A percentile compares a stretch with the other conserved stretches of the same genome.
Evolutionary conservation across 352 stramenopile genomes (phyloP).

Genomic region (Phytopythium chamaehyphon): DNA sequence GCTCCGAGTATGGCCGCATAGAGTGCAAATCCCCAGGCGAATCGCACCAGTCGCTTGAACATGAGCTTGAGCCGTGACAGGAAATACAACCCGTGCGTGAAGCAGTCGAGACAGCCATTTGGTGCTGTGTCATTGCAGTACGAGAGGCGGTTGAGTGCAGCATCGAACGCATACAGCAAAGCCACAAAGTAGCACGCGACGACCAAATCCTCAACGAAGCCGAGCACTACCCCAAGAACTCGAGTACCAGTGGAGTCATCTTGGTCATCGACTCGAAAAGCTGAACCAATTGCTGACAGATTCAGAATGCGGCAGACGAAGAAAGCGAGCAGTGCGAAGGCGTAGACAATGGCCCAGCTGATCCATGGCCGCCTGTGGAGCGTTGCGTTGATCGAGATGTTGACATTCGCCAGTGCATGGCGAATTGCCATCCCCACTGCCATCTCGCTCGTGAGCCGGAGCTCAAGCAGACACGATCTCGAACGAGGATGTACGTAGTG

Average conservation of each 20-base stretch:
- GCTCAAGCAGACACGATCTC: neutral
- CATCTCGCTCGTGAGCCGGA: neutral
- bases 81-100: conserved; percentile 18
- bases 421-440: neutral
- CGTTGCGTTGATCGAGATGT: conserved; percentile 14
- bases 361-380: conserved; percentile 19
- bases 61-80: conserved; percentile 14
- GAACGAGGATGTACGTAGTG: no score
- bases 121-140: conserved; percentile 27
- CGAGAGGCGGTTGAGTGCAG: conserved; percentile 13
- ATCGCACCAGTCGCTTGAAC: conserved; percentile 15
- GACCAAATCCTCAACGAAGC: conserved; percentile 20
- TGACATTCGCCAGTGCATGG: conserved; percentile 1
- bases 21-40: conserved; percentile 7
- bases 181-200: conserved; percentile 16
- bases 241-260: conserved; percentile 9
- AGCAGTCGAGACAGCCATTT: conserved; percentile 26
- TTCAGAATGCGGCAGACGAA: conserved; percentile 17
- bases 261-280: neutral
- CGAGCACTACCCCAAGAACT: conserved; percentile 13
- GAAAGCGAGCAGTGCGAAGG: conserved; percentile 16
- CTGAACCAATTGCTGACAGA: conserved; percentile 10
- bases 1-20: conserved; percentile 15
- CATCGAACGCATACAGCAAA: conserved; percentile 18
- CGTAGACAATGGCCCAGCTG: conserved; percentile 16